A percentile compares a stretch with the other conserved stretches of the same genome.
Conservation (phyloP, 306 rosid species). For the Castanea mollissima region DNA sequence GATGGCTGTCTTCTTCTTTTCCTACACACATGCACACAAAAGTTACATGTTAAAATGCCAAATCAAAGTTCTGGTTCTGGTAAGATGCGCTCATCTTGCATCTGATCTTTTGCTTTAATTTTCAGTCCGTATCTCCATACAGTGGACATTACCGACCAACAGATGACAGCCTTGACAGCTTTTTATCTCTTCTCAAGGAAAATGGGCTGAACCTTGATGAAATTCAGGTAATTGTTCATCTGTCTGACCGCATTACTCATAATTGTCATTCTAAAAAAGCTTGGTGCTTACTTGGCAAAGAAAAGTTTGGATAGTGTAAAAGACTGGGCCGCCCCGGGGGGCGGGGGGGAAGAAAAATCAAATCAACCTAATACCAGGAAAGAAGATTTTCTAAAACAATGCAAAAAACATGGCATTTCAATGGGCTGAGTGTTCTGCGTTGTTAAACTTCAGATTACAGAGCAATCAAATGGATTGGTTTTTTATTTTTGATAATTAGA, state of each 20-base stretch:
- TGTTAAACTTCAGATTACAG: neutral
- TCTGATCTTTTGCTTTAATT: constrained; percentile 36
- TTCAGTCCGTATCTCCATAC: constrained; percentile 85
- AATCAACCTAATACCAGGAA: neutral
- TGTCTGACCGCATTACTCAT: constrained; percentile 4
- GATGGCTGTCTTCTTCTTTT: neutral
- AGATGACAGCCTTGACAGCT: constrained; percentile 58
- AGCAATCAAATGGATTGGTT: neutral
- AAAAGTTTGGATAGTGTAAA: neutral
- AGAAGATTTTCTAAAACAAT: neutral
- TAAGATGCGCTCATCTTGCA: neutral
- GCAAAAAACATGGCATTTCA: neutral
- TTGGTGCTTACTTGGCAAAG: neutral
- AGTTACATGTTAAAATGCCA: constrained; percentile 2
- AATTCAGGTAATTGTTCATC: constrained; percentile 62
- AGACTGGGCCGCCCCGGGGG: neutral
- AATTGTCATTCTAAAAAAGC: neutral
- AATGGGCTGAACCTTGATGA: constrained; percentile 70
- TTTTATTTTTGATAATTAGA: too few relatives aligned
- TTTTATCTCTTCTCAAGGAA: constrained; percentile 62
- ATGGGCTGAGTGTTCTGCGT: neutral
- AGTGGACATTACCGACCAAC: constrained; percentile 98
- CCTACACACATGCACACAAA: neutral
- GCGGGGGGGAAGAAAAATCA: too few relatives aligned
- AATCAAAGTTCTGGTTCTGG: neutral